Evolutionary conservation across 2,329 filamentous ascomycete genomes (phyloP).

Genomic region (Pleurostoma richardsiae): DNA sequence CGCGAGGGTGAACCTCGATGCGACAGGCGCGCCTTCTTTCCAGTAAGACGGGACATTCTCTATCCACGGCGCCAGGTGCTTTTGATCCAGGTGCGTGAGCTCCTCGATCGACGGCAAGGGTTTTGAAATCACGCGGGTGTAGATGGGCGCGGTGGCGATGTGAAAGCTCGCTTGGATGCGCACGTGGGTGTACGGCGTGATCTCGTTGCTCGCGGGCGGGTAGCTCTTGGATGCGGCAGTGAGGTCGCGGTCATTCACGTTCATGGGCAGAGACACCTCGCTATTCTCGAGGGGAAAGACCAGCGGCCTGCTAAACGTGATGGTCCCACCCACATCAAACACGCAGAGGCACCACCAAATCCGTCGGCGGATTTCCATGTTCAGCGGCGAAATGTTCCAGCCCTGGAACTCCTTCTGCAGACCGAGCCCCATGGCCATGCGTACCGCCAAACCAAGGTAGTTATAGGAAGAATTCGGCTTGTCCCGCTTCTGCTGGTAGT

Average conservation of each 20-base stretch:
- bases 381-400: slow-evolving; percentile 21
- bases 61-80: slow-evolving; percentile 31
- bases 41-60: slow-evolving; percentile 29
- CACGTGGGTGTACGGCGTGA: slow-evolving; percentile 38
- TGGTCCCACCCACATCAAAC: slow-evolving; percentile 37
- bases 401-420: slow-evolving; percentile 37
- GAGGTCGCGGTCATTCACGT: slow-evolving; percentile 18
- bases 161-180: slow-evolving; percentile 38
- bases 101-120: slow-evolving; percentile 33
- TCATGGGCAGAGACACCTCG: slow-evolving; percentile 15
- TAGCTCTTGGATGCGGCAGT: slow-evolving; percentile 26
- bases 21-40: slow-evolving; percentile 21
- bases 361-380: slow-evolving; percentile 27
- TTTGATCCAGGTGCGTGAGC: slow-evolving; percentile 31
- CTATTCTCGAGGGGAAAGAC: slow-evolving; percentile 16
- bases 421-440: slow-evolving; percentile 43
- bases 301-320: slow-evolving; percentile 20
- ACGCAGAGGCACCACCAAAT: slow-evolving; percentile 33
- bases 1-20: slow-evolving; percentile 28
- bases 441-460: slow-evolving; percentile 39
- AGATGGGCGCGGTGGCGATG: slow-evolving; percentile 36
- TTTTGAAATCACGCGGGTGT: slow-evolving; percentile 37
- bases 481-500: slow-evolving; percentile 38
- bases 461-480: slow-evolving; percentile 47
- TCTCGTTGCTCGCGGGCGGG: slow-evolving; percentile 25